Base-by-base conservation (phyloP, 2,329 filamentous ascomycete species). In the Fonsecaea nubica region DNA sequence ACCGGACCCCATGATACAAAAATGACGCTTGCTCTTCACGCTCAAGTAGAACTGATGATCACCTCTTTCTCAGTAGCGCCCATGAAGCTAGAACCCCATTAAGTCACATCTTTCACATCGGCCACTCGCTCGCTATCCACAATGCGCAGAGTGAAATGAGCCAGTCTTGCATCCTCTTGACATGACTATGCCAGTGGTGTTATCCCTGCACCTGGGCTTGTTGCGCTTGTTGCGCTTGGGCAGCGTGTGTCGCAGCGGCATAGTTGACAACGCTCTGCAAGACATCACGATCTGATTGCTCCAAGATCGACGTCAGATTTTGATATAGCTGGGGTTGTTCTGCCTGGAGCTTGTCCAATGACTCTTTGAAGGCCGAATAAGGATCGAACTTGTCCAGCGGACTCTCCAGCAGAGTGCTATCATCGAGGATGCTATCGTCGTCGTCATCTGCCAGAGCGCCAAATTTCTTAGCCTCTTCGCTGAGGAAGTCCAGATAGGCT, bases 321-420 rank as follows among this genome's bases (percentile, higher is more conserved):
- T 89, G 83, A 77, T 98, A 99, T 72, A 97, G 90, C 72, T 93
- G 90, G 15, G 94, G 93, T 75, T 97, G 93, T 74, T 93, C 90
- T 81, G 90, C 89, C 86, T 97, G 92, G 76, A 98, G 87, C 79
- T 87, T 93, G 96, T 76, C 57, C 72, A 98, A 83, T 18, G 92
- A 89, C 68, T 86, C 84, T 77, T 92, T 90, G 86, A 99, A 97
- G 69, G 97, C 83, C 76, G 89, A 87, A 75, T 99, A 99, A 2
- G 94, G 93, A 80, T 99, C 95, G 69, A 99, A 86, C 81, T 95
- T 95, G 79, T 99, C 95, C 30, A 99, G 85, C 15, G 94, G 93
- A 12, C 94, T 96, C 79, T 99, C 95, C 2, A 99, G 87, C 59
- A 98, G 84, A 66, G 92, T 91, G 77, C 93, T 94, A 74, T 98